phyloP scores from a whole-genome alignment of 73 alveolate species.

The Chromera velia region DNA sequence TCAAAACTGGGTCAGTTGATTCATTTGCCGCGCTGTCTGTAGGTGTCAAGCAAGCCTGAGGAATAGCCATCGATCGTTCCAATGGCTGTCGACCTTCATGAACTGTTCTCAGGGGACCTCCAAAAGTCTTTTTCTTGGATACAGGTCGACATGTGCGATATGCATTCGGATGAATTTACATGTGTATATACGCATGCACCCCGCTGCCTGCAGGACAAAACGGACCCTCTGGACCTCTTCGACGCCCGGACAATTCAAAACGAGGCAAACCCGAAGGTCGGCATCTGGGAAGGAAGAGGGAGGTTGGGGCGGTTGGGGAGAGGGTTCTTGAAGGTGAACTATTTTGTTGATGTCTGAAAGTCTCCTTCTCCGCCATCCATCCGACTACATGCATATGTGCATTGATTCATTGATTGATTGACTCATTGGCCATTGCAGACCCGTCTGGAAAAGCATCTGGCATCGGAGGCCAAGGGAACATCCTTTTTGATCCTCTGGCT shows the following conservation, averaged over 20 bases:
- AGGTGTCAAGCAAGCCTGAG: too few relatives aligned
- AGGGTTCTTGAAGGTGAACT: constrained; percentile 9
- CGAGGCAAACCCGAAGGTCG: constrained; percentile 72
- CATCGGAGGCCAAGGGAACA: constrained; percentile 55
- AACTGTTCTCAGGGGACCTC: too few relatives aligned
- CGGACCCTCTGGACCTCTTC: constrained; percentile 87
- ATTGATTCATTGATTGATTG: neutral
- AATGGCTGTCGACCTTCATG: too few relatives aligned
- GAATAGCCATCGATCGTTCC: too few relatives aligned
- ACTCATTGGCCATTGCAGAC: neutral
- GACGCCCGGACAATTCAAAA: constrained; percentile 83
- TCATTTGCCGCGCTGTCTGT: neutral
- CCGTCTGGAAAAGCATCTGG: constrained; percentile 36
- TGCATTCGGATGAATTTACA: too few relatives aligned
- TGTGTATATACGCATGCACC: neutral
- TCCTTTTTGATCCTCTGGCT: constrained; percentile 92
- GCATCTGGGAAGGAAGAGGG: constrained; percentile 28
- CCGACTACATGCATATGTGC: neutral
- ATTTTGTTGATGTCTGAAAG: neutral
- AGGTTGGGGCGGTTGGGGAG: constrained; percentile 34
- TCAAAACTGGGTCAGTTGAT: constrained; percentile 63
- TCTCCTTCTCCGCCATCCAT: neutral
- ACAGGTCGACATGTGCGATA: too few relatives aligned
- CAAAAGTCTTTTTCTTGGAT: too few relatives aligned
- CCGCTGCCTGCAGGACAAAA: constrained; percentile 45